Base-by-base conservation (phyloP, 257 asterid species). In the Ocimum tenuiflorum region DNA sequence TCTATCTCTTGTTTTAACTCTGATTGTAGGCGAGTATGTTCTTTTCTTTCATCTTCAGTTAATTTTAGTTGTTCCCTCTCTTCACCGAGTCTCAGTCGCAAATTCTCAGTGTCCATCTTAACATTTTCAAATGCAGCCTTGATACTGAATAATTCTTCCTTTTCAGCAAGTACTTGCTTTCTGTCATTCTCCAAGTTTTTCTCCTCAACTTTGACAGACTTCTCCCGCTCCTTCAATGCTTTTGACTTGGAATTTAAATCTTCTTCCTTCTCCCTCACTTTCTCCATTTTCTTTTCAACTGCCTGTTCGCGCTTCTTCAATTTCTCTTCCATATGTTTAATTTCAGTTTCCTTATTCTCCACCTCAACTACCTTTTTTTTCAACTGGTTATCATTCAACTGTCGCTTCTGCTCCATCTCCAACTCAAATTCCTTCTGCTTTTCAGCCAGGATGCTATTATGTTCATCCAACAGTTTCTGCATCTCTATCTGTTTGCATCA, bases 391-490 rank as follows among this genome's bases (percentile, higher is more conserved):
- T 83, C 95, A 51, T 77, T 73, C 51, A 76, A 73, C 74, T 76
- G 82, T 75, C 86, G 85, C 74, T 81, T 90, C 66, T 86, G 90
- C 68, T 85, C 95, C 68, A 86, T 74, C 75, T 94, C 95, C 82
- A 79, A 57, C 59, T 88, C 97, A 77, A 86, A 90, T 42, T 82
- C 90, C 78, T 77, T 61, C 78, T 81, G 77, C 89, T 88, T 94
- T 60, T 78, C 75, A 75, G 76, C 89, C 79, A 94, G 75, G 68
- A 55, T 31, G 18, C 65, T 47, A 60, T 79, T 83, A 76, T 94
- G 99, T 74, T 94, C 89, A 72, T 94, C 95, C 81, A 88, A 68
- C 68, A 86, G 87, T 71, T 85, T 86, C 89, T 94, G 96, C 75
- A 90, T 80, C 79, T 85, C 99, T 68, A 68, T 70, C 99, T 94